These are phyloP conservation scores for Aspergillus bombycis DNA, from an alignment of 2,329 filamentous ascomycete species.

Conservation along the genomic window DNA sequence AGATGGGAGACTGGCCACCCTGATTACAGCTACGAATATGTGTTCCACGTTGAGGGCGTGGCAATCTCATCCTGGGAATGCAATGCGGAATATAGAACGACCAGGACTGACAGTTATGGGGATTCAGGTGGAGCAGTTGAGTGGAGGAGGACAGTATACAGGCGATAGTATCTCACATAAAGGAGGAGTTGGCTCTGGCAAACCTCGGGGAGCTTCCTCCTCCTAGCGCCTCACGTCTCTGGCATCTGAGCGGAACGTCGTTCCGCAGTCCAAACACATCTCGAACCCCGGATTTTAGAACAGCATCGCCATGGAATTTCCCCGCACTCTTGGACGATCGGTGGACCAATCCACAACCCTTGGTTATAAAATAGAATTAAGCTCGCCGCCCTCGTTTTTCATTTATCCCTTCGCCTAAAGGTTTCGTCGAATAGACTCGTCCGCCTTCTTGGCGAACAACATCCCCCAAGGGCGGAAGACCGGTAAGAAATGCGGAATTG, in stretches of 20 bases:
- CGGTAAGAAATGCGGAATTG: background rate
- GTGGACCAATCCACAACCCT: background rate
- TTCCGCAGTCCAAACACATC: background rate
- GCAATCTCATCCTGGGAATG: constrained; percentile 30
- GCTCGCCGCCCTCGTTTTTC: background rate
- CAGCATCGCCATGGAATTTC: background rate
- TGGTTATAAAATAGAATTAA: background rate
- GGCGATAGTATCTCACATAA: background rate
- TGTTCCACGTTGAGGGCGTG: constrained; percentile 33
- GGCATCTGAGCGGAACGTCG: background rate
- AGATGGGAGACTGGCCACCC: background rate
- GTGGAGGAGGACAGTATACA: background rate
- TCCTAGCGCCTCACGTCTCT: background rate
- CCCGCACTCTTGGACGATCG: background rate
- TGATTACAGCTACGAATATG: constrained; percentile 19
- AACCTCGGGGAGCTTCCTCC: background rate
- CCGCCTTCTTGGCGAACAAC: background rate
- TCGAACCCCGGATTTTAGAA: background rate
- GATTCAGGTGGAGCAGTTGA: background rate
- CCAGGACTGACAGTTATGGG: background rate
- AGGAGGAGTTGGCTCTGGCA: background rate
- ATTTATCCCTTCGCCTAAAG: background rate
- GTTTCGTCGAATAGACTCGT: background rate
- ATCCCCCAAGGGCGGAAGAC: background rate
- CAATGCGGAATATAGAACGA: background rate